A percentile compares a stretch with the other conserved stretches of the same genome.
Conservation (phyloP, 2,329 filamentous ascomycete genomes). For the Arachnopeziza araneosa region DNA sequence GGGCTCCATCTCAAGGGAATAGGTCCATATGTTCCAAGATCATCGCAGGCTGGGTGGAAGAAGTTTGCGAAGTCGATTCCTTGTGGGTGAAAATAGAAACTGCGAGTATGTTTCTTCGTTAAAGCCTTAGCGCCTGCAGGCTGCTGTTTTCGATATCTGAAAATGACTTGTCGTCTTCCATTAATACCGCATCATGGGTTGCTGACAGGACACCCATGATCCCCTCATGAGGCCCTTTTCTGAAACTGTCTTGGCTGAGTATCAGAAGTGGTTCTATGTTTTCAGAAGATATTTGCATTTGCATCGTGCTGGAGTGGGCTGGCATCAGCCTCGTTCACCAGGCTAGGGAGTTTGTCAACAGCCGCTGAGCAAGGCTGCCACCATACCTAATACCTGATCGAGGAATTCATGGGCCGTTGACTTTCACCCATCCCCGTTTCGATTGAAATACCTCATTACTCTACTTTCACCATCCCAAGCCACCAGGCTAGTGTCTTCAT, state of each 20-base stretch:
- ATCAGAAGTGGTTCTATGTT: not conserved
- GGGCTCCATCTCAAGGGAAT: slow-evolving; percentile 27
- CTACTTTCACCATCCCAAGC: not conserved
- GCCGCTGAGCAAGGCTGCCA: not conserved
- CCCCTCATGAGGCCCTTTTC: not conserved
- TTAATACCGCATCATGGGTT: not conserved
- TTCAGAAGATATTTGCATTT: not conserved
- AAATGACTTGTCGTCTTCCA: not conserved
- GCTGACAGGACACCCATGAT: slow-evolving; percentile 8
- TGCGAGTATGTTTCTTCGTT: not conserved
- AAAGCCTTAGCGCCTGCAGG: not conserved
- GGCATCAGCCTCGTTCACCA: not conserved
- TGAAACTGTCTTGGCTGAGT: not conserved
- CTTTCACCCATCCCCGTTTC: not conserved
- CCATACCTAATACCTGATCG: not conserved
- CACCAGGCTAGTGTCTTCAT: not conserved
- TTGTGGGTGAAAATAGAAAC: not conserved
- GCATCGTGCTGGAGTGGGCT: not conserved
- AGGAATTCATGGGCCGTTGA: not conserved
- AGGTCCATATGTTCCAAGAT: slow-evolving; percentile 16
- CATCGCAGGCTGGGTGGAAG: slow-evolving; percentile 17
- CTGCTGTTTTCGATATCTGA: not conserved
- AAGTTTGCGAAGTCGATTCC: not conserved
- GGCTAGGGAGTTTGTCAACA: not conserved
- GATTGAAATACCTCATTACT: not conserved